These are phyloP conservation scores for Chaetomium tenue DNA, from an alignment of 495 filamentous ascomycete species.

Conservation along the genomic window DNA sequence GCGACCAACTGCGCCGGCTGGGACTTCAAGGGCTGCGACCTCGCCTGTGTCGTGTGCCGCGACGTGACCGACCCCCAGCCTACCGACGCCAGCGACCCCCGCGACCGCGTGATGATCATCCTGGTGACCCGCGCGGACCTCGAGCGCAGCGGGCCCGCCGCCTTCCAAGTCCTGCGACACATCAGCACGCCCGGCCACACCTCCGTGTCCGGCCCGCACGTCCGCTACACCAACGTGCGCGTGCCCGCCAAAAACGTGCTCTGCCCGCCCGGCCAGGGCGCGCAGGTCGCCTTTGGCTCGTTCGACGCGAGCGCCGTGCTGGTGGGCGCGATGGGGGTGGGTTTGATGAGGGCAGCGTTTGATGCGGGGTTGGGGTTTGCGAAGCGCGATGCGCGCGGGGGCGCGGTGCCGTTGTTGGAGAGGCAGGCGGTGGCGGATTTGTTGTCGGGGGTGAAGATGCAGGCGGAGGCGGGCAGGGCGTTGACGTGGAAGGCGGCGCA, in stretches of 20 bases:
- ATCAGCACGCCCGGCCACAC: conserved; percentile 46
- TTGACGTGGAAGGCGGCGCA: conserved; percentile 54
- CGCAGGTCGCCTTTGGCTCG: conserved; percentile 35
- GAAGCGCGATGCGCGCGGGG: conserved; percentile 43
- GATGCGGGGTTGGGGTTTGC: conserved; percentile 52
- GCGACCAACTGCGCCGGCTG: conserved; percentile 56
- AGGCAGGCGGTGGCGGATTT: conserved; percentile 53
- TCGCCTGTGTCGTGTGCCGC: conserved; percentile 55
- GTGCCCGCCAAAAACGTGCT: conserved; percentile 50
- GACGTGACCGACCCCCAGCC: conserved; percentile 33
- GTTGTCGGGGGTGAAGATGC: conserved; percentile 54
- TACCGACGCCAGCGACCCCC: conserved; percentile 32
- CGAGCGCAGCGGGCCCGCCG: conserved; percentile 38
- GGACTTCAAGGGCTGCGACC: conserved; percentile 52
- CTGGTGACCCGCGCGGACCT: conserved; percentile 49
- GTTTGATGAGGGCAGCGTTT: conserved; percentile 54
- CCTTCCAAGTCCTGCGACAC: conserved; percentile 47
- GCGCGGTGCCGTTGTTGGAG: conserved; percentile 44
- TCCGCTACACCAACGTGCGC: conserved; percentile 48
- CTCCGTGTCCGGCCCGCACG: conserved; percentile 47
- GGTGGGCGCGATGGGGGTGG: conserved; percentile 54
- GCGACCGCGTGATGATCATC: conserved; percentile 47
- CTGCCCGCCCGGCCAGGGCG: conserved; percentile 43
- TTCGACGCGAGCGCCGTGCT: conserved; percentile 50
- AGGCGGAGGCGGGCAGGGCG: conserved; percentile 50